These are phyloP conservation scores for Trypanosoma mega DNA, from an alignment of 208 protist species.

Conservation along the genomic window DNA sequence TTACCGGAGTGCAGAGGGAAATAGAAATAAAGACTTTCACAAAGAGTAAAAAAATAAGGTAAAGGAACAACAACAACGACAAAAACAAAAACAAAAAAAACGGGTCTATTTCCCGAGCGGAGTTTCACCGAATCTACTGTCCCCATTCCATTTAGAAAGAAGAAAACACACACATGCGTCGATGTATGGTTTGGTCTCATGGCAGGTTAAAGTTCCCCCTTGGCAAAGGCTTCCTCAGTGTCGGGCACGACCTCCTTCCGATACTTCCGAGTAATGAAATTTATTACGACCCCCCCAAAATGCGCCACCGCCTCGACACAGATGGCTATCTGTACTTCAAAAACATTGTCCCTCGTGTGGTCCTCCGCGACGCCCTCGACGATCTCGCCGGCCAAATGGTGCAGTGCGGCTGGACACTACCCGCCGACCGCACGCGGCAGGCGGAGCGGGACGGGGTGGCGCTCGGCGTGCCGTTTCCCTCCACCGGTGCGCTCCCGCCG, in stretches of 20 bases:
- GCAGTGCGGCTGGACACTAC: slow-evolving; percentile 52
- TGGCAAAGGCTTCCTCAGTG: slow-evolving; percentile 44
- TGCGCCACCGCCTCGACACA: slow-evolving; percentile 76
- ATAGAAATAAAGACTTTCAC: too few relatives aligned
- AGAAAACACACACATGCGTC: slow-evolving; percentile 32
- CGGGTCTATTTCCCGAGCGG: too few relatives aligned
- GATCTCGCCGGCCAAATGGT: slow-evolving; percentile 70
- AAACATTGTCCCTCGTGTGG: slow-evolving; percentile 63
- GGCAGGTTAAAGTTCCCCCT: slow-evolving; percentile 66
- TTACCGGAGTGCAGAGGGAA: too few relatives aligned
- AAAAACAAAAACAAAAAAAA: not conserved
- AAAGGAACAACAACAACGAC: too few relatives aligned
- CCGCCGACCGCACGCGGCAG: slow-evolving; percentile 43
- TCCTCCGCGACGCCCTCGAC: slow-evolving; percentile 53
- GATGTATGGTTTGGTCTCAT: slow-evolving; percentile 38
- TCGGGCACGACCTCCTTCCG: slow-evolving; percentile 65
- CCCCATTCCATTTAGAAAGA: not conserved
- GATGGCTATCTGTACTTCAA: slow-evolving; percentile 89
- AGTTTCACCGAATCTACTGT: too few relatives aligned
- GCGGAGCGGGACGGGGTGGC: slow-evolving; percentile 53
- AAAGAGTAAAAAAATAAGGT: too few relatives aligned
- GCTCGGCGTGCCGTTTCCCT: slow-evolving; percentile 69
- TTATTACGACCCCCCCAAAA: slow-evolving; percentile 81
- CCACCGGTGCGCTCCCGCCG: slow-evolving; percentile 42
- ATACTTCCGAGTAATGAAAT: slow-evolving; percentile 83